These are phyloP conservation scores for Phialocephala subalpina DNA, from an alignment of 2,329 filamentous ascomycete species.

Conservation along the genomic window DNA sequence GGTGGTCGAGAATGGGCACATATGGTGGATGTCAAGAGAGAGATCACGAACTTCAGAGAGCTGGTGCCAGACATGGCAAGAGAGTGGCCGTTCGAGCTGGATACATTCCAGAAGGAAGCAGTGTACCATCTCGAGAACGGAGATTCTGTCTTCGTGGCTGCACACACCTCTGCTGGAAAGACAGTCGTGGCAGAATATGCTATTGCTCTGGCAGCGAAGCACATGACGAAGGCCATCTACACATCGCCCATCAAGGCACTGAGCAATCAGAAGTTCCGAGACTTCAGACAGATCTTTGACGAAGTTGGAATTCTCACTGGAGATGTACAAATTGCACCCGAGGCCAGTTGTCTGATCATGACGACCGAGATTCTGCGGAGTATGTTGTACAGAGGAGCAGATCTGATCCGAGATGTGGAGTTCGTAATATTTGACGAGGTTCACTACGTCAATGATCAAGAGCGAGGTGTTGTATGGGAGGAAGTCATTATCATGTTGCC, in stretches of 20 bases:
- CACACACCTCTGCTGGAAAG: conserved; percentile 97
- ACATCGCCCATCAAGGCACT: conserved; percentile 98
- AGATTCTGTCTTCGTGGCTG: conserved; percentile 97
- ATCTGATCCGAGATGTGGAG: conserved; percentile 95
- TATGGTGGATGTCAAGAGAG: conserved; percentile 94
- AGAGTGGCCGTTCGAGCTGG: conserved; percentile 96
- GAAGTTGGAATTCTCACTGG: conserved; percentile 97
- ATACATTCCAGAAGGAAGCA: conserved; percentile 98
- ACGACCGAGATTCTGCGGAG: conserved; percentile 97
- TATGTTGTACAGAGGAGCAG: conserved; percentile 96
- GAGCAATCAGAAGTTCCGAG: conserved; percentile 98
- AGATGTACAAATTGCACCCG: conserved; percentile 96
- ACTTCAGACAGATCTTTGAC: conserved; percentile 89
- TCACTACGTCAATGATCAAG: conserved; percentile 96
- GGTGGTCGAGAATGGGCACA: conserved; percentile 93
- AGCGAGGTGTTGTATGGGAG: conserved; percentile 98
- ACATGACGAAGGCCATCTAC: conserved; percentile 99
- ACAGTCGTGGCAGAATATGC: conserved; percentile 98
- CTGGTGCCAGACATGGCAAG: conserved; percentile 95
- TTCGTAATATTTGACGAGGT: conserved; percentile 99
- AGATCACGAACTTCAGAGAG: conserved; percentile 93
- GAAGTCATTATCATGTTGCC: conserved; percentile 99
- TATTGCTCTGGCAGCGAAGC: conserved; percentile 93
- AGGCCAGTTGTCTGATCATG: conserved; percentile 99
- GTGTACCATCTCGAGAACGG: conserved; percentile 97